A percentile compares a stretch with the other conserved stretches of the same genome.
phyloP scores from a whole-genome alignment of 2,329 filamentous ascomycete species.

The Ciborinia camelliae region DNA sequence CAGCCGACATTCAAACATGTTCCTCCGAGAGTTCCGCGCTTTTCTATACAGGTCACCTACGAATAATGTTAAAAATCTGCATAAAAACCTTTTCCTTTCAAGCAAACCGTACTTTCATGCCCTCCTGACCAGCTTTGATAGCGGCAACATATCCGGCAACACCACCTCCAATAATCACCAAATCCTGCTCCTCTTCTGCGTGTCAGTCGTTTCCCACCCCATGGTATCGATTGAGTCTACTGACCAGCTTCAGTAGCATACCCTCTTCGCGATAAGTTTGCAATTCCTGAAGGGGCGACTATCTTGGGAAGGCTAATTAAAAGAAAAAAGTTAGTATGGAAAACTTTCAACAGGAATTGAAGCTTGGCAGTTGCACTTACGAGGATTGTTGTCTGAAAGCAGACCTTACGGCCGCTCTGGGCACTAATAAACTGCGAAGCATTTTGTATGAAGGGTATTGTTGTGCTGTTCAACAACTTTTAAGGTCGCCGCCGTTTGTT shows the following conservation, averaged over 20 bases:
- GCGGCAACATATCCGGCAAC: slow-evolving; percentile 98
- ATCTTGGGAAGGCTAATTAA: slow-evolving; percentile 48
- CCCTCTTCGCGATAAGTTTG: slow-evolving; percentile 56
- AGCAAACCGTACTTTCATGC: slow-evolving; percentile 70
- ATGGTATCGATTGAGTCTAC: slow-evolving; percentile 39
- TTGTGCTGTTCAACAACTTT: slow-evolving; percentile 24
- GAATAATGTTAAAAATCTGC: slow-evolving; percentile 23
- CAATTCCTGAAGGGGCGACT: slow-evolving; percentile 45
- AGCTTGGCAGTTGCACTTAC: slow-evolving; percentile 41
- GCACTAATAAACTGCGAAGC: slow-evolving; percentile 60
- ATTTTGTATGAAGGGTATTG: slow-evolving; percentile 43
- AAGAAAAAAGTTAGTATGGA: slow-evolving; percentile 26
- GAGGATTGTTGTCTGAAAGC: slow-evolving; percentile 51
- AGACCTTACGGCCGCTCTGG: slow-evolving; percentile 55
- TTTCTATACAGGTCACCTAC: slow-evolving; percentile 95
- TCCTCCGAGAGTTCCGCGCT: slow-evolving; percentile 89
- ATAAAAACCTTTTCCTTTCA: slow-evolving; percentile 11
- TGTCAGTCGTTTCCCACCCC: slow-evolving; percentile 51
- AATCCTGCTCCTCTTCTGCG: slow-evolving; percentile 84
- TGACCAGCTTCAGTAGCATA: slow-evolving; percentile 50
- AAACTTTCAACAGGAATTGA: slow-evolving; percentile 16
- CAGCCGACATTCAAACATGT: slow-evolving; percentile 99
- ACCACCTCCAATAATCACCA: slow-evolving; percentile 96
- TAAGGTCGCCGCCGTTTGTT: slow-evolving; percentile 15
- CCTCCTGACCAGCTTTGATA: slow-evolving; percentile 98